These are phyloP conservation scores for Russula emetica DNA, from an alignment of 768 basidiomycete species.

Conservation along the genomic window DNA sequence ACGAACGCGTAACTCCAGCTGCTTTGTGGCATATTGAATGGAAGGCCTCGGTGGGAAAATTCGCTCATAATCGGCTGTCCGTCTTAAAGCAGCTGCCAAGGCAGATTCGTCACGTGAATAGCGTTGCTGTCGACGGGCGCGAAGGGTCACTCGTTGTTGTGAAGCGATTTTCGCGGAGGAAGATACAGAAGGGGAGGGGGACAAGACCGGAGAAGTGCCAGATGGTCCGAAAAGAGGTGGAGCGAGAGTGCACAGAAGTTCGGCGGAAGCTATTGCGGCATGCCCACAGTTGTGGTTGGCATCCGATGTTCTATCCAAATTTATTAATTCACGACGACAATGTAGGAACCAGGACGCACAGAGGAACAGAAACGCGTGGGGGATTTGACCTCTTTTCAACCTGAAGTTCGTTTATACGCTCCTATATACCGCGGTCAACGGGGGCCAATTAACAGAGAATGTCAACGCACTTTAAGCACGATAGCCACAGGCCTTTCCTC, in stretches of 20 bases:
- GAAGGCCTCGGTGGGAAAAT: slow-evolving; percentile 12
- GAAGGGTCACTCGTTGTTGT: slow-evolving; percentile 9
- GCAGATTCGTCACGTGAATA: slow-evolving; percentile 24
- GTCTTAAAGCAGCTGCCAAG: slow-evolving; percentile 5
- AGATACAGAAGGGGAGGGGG: not conserved
- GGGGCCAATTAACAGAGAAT: not conserved
- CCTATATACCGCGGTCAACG: slow-evolving; percentile 5
- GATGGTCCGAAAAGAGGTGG: not conserved
- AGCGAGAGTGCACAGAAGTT: not conserved
- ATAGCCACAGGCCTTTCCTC: slow-evolving; percentile 11
- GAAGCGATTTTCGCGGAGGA: not conserved
- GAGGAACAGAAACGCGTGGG: slow-evolving; percentile 7
- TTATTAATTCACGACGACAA: not conserved
- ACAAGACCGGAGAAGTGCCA: not conserved
- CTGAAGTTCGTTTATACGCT: slow-evolving; percentile 13
- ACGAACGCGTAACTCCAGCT: slow-evolving; percentile 10
- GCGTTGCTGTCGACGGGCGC: slow-evolving; percentile 13
- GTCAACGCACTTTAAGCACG: slow-evolving; percentile 13
- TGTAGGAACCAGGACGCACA: slow-evolving; percentile 3
- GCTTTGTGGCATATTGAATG: slow-evolving; percentile 11
- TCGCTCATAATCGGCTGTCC: slow-evolving; percentile 13
- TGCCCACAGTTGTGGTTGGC: not conserved
- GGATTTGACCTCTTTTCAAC: not conserved
- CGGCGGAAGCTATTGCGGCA: slow-evolving; percentile 5
- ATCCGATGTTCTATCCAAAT: slow-evolving; percentile 10